Evolutionary conservation across 2,329 filamentous ascomycete species (phyloP), one percentile per base, ranked within the genome.

Genomic region (Dendrostoma leiphaemia): DNA sequence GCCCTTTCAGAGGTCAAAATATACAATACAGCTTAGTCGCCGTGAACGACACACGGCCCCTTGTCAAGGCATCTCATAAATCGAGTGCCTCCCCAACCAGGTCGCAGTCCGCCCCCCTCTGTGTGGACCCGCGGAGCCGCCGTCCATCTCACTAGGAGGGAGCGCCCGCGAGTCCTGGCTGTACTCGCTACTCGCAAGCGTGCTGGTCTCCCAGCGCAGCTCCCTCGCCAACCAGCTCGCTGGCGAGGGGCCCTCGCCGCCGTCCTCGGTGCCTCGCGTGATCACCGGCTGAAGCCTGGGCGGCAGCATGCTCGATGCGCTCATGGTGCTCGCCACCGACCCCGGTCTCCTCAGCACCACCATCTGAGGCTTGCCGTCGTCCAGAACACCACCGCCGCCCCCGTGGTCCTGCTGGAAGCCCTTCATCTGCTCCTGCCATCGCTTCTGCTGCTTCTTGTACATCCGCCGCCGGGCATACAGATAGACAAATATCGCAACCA

Each of bases 61-160:
- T 13, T 7, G 9, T 46, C 40, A 54, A 26, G 38, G 31, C 32
- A 50, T 46, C 40, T 50, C 52, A 17, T 54, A 50, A 12, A 54
- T 32, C 3, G 52, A 54, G 34, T 54, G 46, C 26, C 52, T 50
- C 3, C 34, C 52, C 21, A 54, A 44, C 52, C 52, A 54, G 17
- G 46, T 54, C 17, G 26, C 52, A n/a, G 46, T 54, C 8, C 19
- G 24, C 21, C 35, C 48, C 15, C 34, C 47, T 29, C 35, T 31
- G 10, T 19, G 3, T 15, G n/a, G 19, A 35, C 38, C 29, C 29
- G 19, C 23, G 35, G 23, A n/a, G 17, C 24, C 9, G 26, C 19
- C 26, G 17, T 54, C 52, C 23, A 29, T 26, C 26, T 45, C 46
- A n/a, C 19, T 26, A 26, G n/a, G n/a, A n/a, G n/a, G n/a, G 3